Percentiles rank a stretch among this genome's conserved stretches.
Evolutionary conservation across 2,329 filamentous ascomycete species (phyloP).

Genomic region (Penicillium brevicompactum): DNA sequence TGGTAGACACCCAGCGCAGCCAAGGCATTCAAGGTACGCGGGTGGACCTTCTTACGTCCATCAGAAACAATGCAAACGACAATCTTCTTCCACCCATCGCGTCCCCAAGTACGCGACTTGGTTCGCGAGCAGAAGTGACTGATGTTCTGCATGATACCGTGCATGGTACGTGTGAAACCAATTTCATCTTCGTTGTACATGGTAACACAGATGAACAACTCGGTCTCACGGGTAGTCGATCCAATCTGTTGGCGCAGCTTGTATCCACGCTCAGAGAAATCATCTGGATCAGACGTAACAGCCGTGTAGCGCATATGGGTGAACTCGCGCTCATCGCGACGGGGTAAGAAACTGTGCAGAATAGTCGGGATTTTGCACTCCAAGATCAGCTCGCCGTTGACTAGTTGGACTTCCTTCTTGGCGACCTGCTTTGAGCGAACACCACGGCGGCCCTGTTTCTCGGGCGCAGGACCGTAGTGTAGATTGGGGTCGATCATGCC

Average conservation of each 20-base stretch:
- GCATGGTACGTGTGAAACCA: slow-evolving; percentile 95
- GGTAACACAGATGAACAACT: slow-evolving; percentile 93
- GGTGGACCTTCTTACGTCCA: slow-evolving; percentile 89
- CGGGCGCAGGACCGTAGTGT: slow-evolving; percentile 84
- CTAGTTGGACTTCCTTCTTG: slow-evolving; percentile 90
- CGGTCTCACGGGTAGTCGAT: slow-evolving; percentile 80
- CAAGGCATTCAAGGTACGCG: slow-evolving; percentile 86
- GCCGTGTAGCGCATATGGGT: slow-evolving; percentile 99
- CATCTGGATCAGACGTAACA: slow-evolving; percentile 96
- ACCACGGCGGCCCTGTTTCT: slow-evolving; percentile 83
- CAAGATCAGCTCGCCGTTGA: slow-evolving; percentile 95
- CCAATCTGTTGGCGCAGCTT: slow-evolving; percentile 91
- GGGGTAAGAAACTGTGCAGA: slow-evolving; percentile 91
- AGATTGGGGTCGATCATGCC: slow-evolving; percentile 64
- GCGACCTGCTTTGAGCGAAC: slow-evolving; percentile 84
- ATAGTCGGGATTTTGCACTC: slow-evolving; percentile 99
- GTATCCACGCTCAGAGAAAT: slow-evolving; percentile 86
- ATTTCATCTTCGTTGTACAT: slow-evolving; percentile 99
- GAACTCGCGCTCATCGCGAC: slow-evolving; percentile 91
- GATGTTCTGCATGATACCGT: slow-evolving; percentile 98
- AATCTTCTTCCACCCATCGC: slow-evolving; percentile 98
- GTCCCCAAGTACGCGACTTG: slow-evolving; percentile 94
- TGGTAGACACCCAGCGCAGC: slow-evolving; percentile 98
- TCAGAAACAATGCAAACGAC: slow-evolving; percentile 97
- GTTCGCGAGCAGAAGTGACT: slow-evolving; percentile 91